Base-by-base conservation (phyloP, 805 yeast genomes). In the Pichia heedii region DNA sequence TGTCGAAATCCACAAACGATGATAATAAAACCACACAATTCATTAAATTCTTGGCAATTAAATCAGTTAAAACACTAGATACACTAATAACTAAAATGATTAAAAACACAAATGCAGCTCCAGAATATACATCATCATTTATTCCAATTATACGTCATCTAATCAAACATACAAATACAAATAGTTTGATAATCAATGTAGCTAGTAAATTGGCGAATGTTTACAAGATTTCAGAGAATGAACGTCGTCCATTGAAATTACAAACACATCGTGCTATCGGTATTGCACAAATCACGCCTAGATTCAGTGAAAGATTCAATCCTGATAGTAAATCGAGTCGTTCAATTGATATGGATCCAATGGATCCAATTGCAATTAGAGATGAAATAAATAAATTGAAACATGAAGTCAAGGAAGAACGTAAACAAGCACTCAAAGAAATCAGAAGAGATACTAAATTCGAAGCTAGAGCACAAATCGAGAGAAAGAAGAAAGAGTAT, bases 251-350 rank as follows among this genome's bases (percentile, higher is more conserved):
- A 45, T 73, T 93, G 54, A 68, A 77, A 15, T 71, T 93, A 49
- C 99, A 93, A 66, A 67, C 76, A 8, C 97, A 89, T 67, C 77
- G 76, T 56, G 87, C 95, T 21, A 59, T 93, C 44, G 84, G 96
- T 3, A 84, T 93, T 56, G 81, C 88, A 34, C 75, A 95, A 2
- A 75, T 74, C 55, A 83, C 88, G 32, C 99, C 99, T 51, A 81
- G 84, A 65, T 93, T 83, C 61, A 97, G 90, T 66, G 97, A 87
- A 57, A 87, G 88, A 70, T 93, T 81, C 76, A 90, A 89, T 67
- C 96, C 96, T 44, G 96, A 87, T 59, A 85, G 80, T 76, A 89
- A 85, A 67, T 84, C 94, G 9, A 36, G 41, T 1, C 45, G 46
- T 33, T 36, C 50, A 11, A 36, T 37, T 35, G 34, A 46, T 41